Evolutionary conservation across 768 basidiomycete genomes (phyloP).

Genomic region (Brasilioporus rufonigricans): DNA sequence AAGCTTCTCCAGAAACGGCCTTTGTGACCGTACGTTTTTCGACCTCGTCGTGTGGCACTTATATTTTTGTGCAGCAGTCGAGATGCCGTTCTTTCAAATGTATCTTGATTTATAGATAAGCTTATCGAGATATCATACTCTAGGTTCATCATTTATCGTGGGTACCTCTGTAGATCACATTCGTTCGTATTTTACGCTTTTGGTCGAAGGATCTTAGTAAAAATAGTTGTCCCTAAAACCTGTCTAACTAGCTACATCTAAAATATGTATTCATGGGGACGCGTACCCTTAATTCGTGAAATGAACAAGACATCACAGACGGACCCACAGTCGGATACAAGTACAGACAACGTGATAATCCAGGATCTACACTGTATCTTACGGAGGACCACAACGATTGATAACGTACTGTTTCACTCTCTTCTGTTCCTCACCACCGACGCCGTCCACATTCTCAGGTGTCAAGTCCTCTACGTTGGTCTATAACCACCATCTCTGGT

Average conservation of each 20-base stretch:
- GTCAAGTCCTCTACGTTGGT: constrained; percentile 79
- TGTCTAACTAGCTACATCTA: constrained; percentile 1
- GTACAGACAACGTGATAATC: neutral
- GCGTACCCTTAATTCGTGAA: neutral
- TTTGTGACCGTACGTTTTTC: constrained; percentile 14
- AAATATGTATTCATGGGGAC: neutral
- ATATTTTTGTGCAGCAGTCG: neutral
- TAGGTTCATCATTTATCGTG: neutral
- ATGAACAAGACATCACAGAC: neutral
- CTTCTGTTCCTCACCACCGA: constrained; percentile 85
- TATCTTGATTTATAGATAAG: constrained; percentile 8
- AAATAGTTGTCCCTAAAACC: neutral
- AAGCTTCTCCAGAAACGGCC: no score
- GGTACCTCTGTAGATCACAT: neutral
- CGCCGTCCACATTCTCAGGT: constrained; percentile 88
- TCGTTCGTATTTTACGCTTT: constrained; percentile 13
- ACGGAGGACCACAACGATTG: constrained; percentile 57
- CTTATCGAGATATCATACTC: constrained; percentile 6
- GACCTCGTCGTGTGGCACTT: neutral
- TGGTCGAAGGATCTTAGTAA: constrained; percentile 5
- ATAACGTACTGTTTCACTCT: constrained; percentile 74
- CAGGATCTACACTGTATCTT: neutral
- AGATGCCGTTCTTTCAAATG: neutral
- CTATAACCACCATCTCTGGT: constrained; percentile 37
- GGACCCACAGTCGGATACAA: neutral